phyloP scores from a whole-genome alignment of 2,329 filamentous ascomycete species.

The Phialophora chinensis region DNA sequence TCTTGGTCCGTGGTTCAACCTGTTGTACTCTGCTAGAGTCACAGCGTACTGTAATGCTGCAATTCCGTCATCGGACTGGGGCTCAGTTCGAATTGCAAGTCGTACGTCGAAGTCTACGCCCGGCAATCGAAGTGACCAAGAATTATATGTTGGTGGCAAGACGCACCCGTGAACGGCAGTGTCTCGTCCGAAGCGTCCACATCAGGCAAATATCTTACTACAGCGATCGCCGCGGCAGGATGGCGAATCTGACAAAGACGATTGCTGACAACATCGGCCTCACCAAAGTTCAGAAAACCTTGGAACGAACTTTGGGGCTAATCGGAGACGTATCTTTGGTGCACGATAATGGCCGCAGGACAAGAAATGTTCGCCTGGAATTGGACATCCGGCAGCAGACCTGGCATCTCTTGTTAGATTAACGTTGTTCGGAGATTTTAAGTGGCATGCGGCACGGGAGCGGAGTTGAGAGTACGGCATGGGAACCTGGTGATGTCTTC shows the following conservation, averaged over 20 bases:
- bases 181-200: background rate
- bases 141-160: conserved; percentile 1
- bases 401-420: conserved; percentile 3
- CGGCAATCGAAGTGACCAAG: background rate
- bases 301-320: background rate
- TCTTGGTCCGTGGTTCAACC: background rate
- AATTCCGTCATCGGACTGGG: background rate
- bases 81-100: background rate
- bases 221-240: background rate
- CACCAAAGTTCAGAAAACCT: background rate
- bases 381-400: background rate
- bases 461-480: conserved; percentile 8
- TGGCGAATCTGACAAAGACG: conserved; percentile 20
- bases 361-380: background rate
- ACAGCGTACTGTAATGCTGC: background rate
- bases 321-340: background rate
- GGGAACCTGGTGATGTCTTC: conserved; percentile 14
- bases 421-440: conserved; percentile 19
- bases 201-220: conserved; percentile 11
- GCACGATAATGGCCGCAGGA: background rate
- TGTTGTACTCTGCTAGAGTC: background rate
- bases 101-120: background rate
- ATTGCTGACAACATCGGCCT: conserved; percentile 3
- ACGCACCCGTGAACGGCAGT: background rate
- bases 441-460: conserved; percentile 11